These are phyloP conservation scores for Clonostachys byssicola DNA, from an alignment of 2,329 filamentous ascomycete species.

Conservation along the genomic window DNA sequence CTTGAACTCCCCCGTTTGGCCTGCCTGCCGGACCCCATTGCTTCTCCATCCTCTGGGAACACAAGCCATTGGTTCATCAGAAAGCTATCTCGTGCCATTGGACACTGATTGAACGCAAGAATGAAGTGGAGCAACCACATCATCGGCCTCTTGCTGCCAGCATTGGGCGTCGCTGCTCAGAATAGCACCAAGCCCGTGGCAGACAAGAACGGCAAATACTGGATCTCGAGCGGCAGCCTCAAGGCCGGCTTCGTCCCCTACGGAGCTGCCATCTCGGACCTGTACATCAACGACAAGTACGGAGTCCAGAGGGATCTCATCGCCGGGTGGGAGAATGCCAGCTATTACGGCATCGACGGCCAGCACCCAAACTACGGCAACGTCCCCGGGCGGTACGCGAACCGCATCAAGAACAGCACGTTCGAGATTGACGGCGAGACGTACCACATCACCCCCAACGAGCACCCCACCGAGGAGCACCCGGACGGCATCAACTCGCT, in stretches of 20 bases:
- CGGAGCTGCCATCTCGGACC: conserved; percentile 68
- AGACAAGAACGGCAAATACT: conserved; percentile 65
- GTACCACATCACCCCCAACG: conserved; percentile 60
- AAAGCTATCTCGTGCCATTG: not conserved
- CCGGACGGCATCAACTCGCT: conserved; percentile 59
- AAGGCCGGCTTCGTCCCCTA: conserved; percentile 69
- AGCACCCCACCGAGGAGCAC: conserved; percentile 46
- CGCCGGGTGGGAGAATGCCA: conserved; percentile 72
- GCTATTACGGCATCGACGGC: conserved; percentile 60
- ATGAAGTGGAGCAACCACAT: conserved; percentile 12
- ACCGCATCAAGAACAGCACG: conserved; percentile 74
- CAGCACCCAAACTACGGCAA: conserved; percentile 69
- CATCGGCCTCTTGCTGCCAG: conserved; percentile 8
- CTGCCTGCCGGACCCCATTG: not conserved
- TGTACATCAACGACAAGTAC: conserved; percentile 66
- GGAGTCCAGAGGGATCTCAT: conserved; percentile 69
- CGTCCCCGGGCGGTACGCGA: conserved; percentile 74
- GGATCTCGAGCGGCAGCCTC: conserved; percentile 63
- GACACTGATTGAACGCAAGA: not conserved
- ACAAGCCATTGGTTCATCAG: not conserved
- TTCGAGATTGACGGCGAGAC: conserved; percentile 62
- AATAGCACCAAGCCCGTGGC: conserved; percentile 23
- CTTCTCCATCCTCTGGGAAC: not conserved
- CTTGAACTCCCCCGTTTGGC: not conserved
- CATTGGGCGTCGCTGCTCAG: conserved; percentile 3